phyloP scores from a whole-genome alignment of 1,284 basidiomycete genomes.

The Sporisorium graminicola region DNA sequence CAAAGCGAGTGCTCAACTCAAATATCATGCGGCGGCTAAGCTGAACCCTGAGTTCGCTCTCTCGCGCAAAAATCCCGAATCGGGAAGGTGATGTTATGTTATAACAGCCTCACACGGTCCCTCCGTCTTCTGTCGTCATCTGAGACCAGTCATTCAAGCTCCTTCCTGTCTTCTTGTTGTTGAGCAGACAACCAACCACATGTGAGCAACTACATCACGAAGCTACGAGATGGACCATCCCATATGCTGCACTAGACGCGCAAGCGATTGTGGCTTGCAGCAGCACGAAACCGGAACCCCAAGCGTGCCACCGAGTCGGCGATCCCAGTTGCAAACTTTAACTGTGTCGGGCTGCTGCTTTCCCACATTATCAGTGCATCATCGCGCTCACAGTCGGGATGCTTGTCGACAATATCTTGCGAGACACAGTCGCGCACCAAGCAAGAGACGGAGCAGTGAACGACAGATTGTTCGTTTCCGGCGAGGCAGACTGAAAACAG shows the following conservation, averaged over 20 bases:
- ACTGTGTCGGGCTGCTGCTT: neutral
- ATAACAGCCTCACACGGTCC: neutral
- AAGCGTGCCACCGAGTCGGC: too few species aligned
- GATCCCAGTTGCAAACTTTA: too few species aligned
- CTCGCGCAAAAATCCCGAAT: neutral
- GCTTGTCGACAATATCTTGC: neutral
- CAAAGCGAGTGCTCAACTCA: neutral
- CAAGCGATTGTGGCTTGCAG: too few species aligned
- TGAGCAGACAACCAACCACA: neutral
- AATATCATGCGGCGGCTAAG: neutral
- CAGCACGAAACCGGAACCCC: too few species aligned
- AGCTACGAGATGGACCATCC: too few species aligned
- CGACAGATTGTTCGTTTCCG: neutral
- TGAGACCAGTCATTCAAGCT: neutral
- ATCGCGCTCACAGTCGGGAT: neutral
- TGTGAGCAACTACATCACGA: too few species aligned
- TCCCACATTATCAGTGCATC: neutral
- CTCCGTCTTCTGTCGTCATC: conserved; percentile 5
- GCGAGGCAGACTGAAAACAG: neutral
- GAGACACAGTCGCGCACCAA: neutral
- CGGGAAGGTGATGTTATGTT: too few species aligned
- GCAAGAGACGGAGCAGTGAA: neutral
- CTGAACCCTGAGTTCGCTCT: neutral
- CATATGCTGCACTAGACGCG: too few species aligned
- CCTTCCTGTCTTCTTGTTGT: neutral